Conservation (phyloP, 345 rosid genomes). For the Salix exigua region DNA sequence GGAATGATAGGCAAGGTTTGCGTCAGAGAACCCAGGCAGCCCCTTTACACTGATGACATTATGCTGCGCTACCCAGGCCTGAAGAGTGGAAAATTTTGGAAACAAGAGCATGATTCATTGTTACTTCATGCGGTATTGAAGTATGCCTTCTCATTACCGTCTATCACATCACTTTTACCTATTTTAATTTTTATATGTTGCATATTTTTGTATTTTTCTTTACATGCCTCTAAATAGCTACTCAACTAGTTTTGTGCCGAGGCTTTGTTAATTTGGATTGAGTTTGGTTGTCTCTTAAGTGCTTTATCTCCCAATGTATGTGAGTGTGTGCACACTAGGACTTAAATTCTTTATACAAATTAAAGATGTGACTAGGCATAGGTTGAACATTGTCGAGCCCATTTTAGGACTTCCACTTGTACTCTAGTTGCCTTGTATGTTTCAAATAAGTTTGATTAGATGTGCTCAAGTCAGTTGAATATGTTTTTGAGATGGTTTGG, state of each 20-base stretch:
- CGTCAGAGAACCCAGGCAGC: slow-evolving; percentile 49
- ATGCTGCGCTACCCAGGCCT: slow-evolving; percentile 67
- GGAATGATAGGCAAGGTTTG: slow-evolving; percentile 49
- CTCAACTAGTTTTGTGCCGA: not conserved
- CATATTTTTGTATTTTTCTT: not conserved
- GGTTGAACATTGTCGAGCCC: not conserved
- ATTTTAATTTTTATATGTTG: not conserved
- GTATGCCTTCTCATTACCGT: slow-evolving; percentile 40
- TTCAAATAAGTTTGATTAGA: not conserved
- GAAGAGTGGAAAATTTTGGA: slow-evolving; percentile 85
- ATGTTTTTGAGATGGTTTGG: not conserved
- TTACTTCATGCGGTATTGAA: slow-evolving; percentile 77
- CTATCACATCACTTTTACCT: not conserved
- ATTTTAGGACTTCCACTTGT: not conserved
- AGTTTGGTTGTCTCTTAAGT: not conserved
- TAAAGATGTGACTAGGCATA: not conserved
- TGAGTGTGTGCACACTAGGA: not conserved
- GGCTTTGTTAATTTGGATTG: not conserved
- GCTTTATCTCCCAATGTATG: not conserved
- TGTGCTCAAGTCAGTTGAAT: not conserved
- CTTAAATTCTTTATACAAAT: not conserved
- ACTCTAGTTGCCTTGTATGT: not conserved
- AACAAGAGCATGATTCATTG: slow-evolving; percentile 75
- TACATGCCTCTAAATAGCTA: not conserved
- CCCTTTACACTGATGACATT: slow-evolving; percentile 62